Evolutionary conservation across 2,329 filamentous ascomycete genomes (phyloP).

Genomic region (Hypoxylon sp.): DNA sequence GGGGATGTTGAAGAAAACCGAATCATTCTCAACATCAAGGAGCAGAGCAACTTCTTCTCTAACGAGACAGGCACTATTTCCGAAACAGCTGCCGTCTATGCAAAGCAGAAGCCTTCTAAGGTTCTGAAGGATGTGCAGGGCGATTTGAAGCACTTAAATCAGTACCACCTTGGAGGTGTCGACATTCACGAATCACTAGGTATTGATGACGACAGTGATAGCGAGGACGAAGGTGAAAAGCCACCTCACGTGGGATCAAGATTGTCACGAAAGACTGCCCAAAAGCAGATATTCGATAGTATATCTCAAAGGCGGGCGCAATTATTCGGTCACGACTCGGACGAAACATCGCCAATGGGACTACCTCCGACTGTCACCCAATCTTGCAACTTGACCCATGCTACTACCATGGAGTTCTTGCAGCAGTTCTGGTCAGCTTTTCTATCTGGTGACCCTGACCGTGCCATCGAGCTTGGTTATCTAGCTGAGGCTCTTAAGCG

Average conservation of each 20-base stretch:
- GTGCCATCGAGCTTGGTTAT: conserved; percentile 81
- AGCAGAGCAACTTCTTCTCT: conserved; percentile 85
- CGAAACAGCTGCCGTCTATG: conserved; percentile 62
- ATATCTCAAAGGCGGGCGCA: conserved; percentile 69
- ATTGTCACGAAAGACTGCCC: conserved; percentile 69
- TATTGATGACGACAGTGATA: conserved; percentile 74
- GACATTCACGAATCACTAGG: conserved; percentile 72
- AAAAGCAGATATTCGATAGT: conserved; percentile 71
- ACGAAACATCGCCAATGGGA: conserved; percentile 62
- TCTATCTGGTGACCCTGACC: conserved; percentile 83
- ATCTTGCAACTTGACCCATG: conserved; percentile 76
- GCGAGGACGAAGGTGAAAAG: conserved; percentile 68
- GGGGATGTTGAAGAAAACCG: conserved; percentile 77
- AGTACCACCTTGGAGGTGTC: conserved; percentile 59
- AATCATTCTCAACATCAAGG: conserved; percentile 85
- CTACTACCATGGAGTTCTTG: conserved; percentile 94
- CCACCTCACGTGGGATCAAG: conserved; percentile 73
- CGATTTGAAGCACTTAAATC: conserved; percentile 65
- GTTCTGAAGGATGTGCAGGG: conserved; percentile 71
- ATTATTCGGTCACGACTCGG: conserved; percentile 60
- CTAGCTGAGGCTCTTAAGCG: conserved; percentile 83
- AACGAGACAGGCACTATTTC: conserved; percentile 60
- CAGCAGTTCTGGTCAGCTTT: conserved; percentile 97
- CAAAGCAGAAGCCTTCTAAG: conserved; percentile 73
- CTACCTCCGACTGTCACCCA: conserved; percentile 65